phyloP scores from a whole-genome alignment of 352 stramenopile genomes.

The Globisporangium emineosum region DNA sequence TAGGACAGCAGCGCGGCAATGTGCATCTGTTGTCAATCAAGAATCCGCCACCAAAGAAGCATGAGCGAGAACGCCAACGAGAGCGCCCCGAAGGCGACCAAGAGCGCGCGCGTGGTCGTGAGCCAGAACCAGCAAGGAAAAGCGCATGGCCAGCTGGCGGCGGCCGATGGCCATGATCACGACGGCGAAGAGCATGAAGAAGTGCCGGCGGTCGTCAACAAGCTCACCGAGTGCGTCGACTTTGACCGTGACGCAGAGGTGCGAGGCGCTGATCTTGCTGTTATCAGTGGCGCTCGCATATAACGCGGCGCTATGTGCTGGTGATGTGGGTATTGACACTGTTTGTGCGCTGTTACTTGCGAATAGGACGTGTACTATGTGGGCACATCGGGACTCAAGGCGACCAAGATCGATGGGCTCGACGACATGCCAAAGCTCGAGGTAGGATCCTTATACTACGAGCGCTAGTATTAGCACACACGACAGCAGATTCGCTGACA shows the following conservation, averaged over 20 bases:
- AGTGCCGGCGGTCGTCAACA: constrained; percentile 22
- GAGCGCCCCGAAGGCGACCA: neutral
- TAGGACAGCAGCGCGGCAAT: neutral
- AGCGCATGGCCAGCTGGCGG: neutral
- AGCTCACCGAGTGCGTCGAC: constrained; percentile 78
- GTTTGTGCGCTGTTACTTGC: neutral
- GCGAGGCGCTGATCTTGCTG: neutral
- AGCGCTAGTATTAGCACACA: no score
- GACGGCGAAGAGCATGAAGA: constrained; percentile 30
- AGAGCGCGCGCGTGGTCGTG: constrained; percentile 9
- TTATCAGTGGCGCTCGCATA: neutral
- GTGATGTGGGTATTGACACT: neutral
- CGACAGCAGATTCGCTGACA: no score
- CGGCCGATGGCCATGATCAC: constrained; percentile 10
- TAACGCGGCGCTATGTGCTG: neutral
- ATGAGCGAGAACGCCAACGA: constrained; percentile 7
- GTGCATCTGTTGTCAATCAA: neutral
- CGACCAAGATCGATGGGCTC: constrained; percentile 59
- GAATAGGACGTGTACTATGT: constrained; percentile 79
- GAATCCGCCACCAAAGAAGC: neutral
- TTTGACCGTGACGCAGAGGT: constrained; percentile 47
- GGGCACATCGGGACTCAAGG: constrained; percentile 76
- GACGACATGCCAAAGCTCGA: constrained; percentile 46
- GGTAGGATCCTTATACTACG: constrained; percentile 16
- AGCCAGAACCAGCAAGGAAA: neutral